Evolutionary conservation across 305 asterid species (phyloP), one percentile per base, ranked within the genome.

Genomic region (Caryopteris hybrid): DNA sequence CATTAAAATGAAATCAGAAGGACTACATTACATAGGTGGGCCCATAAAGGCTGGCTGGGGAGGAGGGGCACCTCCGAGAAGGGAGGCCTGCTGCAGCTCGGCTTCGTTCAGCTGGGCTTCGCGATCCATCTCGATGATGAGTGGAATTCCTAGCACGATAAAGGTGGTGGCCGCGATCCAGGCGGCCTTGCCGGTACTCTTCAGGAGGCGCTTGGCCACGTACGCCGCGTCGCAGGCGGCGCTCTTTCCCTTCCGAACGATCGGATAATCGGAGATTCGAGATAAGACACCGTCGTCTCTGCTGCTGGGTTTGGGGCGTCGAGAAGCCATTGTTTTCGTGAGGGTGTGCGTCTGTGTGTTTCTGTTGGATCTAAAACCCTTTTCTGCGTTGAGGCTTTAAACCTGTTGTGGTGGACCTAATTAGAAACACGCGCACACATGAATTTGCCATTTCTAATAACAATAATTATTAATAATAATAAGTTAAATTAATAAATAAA

Each of bases 171-270:
- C 91, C 29, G 69, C 81, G 57, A 83, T 77, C 97, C 97, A 91
- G 6, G 97, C 95, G 16, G 97, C 97, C 80, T 86, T 91, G 36
- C 97, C 97, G 4, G 96, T 91, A 83, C 95, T 88, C 70, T 61
- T 84, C 22, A 86, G 61, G 6, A 91, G 84, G 52, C 81, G 86
- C 76, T 79, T 88, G 21, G 86, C 83, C 31, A 90, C 94, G 76
- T 77, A 83, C 27, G 78, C 79, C 1, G 80, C 78, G 41, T 80
- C 86, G 47, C 70, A 69, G 47, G 88, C 93, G 62, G 79, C 79
- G 43, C 57, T 50, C 74, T 78, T 82, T 8, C 96, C 92, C 74
- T 73, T 80, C 31, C 60, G 52, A 7, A 80, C 81, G 52, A 83
- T 27, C 11, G 94, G 17, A n/a, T 76, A 64, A 11, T 81, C 80